These are phyloP conservation scores for Gaultheria prostrata DNA, from an alignment of 148 eudicot species.

Conservation along the genomic window DNA sequence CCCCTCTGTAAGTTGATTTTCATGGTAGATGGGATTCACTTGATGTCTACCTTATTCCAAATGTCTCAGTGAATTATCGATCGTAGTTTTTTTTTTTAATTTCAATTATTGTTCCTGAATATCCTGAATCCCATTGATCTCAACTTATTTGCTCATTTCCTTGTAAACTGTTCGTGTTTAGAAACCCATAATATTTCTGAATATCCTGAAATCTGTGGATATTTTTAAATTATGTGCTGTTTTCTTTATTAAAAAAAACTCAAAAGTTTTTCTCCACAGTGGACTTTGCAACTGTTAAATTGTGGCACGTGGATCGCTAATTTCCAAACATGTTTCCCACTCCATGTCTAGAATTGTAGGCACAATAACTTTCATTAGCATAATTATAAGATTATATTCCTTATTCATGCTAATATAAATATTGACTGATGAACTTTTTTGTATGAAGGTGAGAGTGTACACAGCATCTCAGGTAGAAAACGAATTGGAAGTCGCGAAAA, in stretches of 20 bases:
- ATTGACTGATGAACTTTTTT: neutral
- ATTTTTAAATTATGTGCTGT: neutral
- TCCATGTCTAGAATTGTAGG: neutral
- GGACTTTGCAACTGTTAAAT: neutral
- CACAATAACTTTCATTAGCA: neutral
- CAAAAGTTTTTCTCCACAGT: neutral
- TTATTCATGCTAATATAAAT: too few species aligned
- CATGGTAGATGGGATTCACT: constrained; percentile 5
- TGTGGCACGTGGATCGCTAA: neutral
- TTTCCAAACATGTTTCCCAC: neutral
- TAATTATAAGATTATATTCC: neutral
- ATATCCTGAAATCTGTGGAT: neutral
- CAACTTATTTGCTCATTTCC: neutral
- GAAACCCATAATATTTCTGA: neutral
- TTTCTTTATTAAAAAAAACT: neutral
- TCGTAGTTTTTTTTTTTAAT: neutral
- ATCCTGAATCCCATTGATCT: neutral
- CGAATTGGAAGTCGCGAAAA: constrained; percentile 76
- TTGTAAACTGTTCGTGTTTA: neutral
- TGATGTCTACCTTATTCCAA: neutral
- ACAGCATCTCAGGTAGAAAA: constrained; percentile 79
- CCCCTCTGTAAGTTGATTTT: constrained; percentile 66
- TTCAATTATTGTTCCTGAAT: neutral
- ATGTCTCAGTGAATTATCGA: neutral
- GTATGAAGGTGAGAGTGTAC: constrained; percentile 73